Base-by-base conservation (phyloP, 73 alveolate genomes). In the Breviolum minutum region DNA sequence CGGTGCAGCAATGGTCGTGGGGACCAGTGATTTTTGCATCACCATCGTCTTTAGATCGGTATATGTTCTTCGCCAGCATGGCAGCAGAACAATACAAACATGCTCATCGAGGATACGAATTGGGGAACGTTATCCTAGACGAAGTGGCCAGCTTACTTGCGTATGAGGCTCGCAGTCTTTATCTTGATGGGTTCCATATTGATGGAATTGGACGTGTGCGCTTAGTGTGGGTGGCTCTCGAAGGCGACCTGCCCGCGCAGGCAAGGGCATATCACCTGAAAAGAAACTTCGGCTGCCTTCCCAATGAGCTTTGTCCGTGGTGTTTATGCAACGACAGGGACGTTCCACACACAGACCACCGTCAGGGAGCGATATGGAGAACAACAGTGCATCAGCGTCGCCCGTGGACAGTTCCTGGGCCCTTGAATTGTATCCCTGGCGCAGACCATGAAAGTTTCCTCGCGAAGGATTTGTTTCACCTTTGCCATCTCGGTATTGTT, bases 231-330 rank as follows among this genome's bases (percentile, higher is more conserved):
- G 62, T 70, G 17, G 96, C 62, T 3, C 29, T 70, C 29, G 96
- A 89, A 69, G 96, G 96, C 7, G 96, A 89, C 27, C 61, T 89
- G 8, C 96, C 96, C 1, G 96, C 96, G 17, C 96, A 89, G n/a
- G 86, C 96, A 5, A 27, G 87, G n/a, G 19, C 79, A 20, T 13
- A 20, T 16, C 96, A 89, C 32, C 26, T 27, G 30, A 30, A 20
- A 32, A 32, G 96, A 7, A 71, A 89, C 63, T 89, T 89, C 62
- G 19, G 40, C 20, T 89, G 96, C 27, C 11, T 60, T 6, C 96
- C 96, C 0, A 69, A 89, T 54, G 27, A 54, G n/a, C 29, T 71
- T 11, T 77, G 86, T n/a, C 61, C 86, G 9, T 77, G 86, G 86
- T 77, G 86, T 30, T 29, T 27, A 9, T 60, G 63, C 13, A 63